phyloP scores from a whole-genome alignment of 176 grass and related monocot genomes.

The Phoenix roebelenii region DNA sequence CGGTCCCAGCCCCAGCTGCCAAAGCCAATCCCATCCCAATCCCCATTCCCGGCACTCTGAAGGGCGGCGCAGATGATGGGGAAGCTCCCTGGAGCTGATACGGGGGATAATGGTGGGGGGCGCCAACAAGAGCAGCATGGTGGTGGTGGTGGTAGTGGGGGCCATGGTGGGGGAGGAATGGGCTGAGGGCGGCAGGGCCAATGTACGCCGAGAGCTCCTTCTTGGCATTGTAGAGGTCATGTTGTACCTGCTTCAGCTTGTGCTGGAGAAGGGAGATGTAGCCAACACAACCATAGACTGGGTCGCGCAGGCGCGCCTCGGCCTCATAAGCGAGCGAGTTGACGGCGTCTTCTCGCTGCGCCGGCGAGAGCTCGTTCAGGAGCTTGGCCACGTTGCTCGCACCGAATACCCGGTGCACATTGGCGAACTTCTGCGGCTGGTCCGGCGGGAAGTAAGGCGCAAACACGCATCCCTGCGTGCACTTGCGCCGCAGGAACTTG shows the following conservation, averaged over 20 bases:
- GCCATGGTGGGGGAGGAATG: constrained; percentile 4
- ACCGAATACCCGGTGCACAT: constrained; percentile 82
- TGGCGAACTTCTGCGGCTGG: constrained; percentile 62
- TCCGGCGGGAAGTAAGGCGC: constrained; percentile 95
- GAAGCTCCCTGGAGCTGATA: neutral
- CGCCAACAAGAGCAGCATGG: neutral
- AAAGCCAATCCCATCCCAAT: constrained; percentile 28
- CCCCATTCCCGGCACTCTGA: neutral
- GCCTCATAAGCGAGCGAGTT: constrained; percentile 91
- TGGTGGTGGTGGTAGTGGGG: neutral
- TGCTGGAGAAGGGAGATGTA: constrained; percentile 71
- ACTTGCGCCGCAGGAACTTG: constrained; percentile 81
- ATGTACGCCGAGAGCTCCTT: constrained; percentile 67
- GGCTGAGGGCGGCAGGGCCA: constrained; percentile 38
- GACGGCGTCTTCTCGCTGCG: constrained; percentile 74
- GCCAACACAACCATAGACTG: constrained; percentile 84
- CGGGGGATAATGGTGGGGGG: neutral
- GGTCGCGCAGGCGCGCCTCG: constrained; percentile 52
- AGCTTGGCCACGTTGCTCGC: constrained; percentile 94
- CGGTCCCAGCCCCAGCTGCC: neutral
- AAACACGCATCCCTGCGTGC: constrained; percentile 73
- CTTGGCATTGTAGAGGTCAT: constrained; percentile 38
- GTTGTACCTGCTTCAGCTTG: constrained; percentile 43
- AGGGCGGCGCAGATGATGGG: constrained; percentile 2
- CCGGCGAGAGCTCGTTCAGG: constrained; percentile 45